These are phyloP conservation scores for Mallotus japonicus DNA, from an alignment of 441 rosid genomes.

Conservation along the genomic window DNA sequence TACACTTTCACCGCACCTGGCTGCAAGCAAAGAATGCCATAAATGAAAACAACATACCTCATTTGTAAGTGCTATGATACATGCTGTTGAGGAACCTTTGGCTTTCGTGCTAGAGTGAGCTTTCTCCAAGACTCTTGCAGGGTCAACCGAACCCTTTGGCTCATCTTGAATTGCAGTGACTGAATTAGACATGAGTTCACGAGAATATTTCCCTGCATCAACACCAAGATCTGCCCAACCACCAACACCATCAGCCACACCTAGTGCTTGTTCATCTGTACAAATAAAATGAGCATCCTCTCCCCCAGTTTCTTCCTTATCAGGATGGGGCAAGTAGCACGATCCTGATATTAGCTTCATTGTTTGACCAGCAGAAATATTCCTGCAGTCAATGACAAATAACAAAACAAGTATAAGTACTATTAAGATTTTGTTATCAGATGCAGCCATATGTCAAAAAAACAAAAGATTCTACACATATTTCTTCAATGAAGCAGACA, in stretches of 20 bases:
- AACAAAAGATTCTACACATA: neutral
- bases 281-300: slow-evolving; percentile 93
- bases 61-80: slow-evolving; percentile 72
- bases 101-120: slow-evolving; percentile 81
- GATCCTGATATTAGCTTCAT: slow-evolving; percentile 74
- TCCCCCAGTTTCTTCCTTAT: slow-evolving; percentile 87
- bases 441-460: neutral
- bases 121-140: slow-evolving; percentile 77
- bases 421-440: neutral
- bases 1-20: neutral
- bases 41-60: slow-evolving; percentile 39
- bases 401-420: slow-evolving; percentile 3
- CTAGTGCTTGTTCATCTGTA: slow-evolving; percentile 70
- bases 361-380: slow-evolving; percentile 40
- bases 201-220: slow-evolving; percentile 71
- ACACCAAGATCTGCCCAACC: slow-evolving; percentile 94
- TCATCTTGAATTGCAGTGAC: slow-evolving; percentile 72
- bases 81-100: slow-evolving; percentile 86
- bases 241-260: slow-evolving; percentile 96
- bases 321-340: slow-evolving; percentile 90
- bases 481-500: neutral
- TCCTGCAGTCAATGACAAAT: slow-evolving; percentile 37
- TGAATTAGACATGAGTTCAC: slow-evolving; percentile 87
- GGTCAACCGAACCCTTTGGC: slow-evolving; percentile 76
- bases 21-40: neutral